A percentile compares a stretch with the other conserved stretches of the same genome.
phyloP scores from a whole-genome alignment of 148 eudicot species.

The Rhododendron mucronatum region DNA sequence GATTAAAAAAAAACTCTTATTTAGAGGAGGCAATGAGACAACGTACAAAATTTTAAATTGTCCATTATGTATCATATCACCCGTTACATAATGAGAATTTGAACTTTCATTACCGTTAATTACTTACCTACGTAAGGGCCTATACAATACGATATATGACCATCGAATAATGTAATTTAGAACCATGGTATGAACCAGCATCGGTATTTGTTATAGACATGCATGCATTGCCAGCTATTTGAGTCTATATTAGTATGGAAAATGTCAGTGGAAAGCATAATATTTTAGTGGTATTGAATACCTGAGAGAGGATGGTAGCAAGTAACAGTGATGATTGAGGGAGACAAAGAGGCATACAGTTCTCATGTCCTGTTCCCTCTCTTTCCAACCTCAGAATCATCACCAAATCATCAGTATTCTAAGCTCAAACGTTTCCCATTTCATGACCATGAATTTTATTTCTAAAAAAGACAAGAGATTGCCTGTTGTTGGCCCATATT shows the following conservation, averaged over 20 bases:
- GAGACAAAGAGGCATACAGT: background rate
- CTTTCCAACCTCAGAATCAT: background rate
- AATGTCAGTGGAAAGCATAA: background rate
- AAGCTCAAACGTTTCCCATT: constrained; percentile 5
- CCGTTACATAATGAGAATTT: background rate
- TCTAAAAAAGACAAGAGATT: background rate
- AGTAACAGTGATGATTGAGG: background rate
- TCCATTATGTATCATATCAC: background rate
- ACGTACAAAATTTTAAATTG: too few relatives aligned
- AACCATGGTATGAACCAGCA: background rate
- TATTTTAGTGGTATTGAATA: background rate
- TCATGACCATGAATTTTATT: background rate
- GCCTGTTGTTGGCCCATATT: constrained; percentile 3
- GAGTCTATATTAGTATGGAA: background rate
- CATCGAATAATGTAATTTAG: background rate
- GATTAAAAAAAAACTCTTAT: too few relatives aligned
- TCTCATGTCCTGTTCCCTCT: constrained; percentile 2
- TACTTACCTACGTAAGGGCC: background rate
- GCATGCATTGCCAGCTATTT: constrained; percentile 8
- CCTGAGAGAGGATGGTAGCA: constrained; percentile 2
- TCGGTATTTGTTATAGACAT: background rate
- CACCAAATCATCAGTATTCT: background rate
- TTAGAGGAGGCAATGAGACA: too few relatives aligned
- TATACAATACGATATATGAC: background rate
- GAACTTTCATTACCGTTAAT: background rate